These are phyloP conservation scores for Exophiala dermatitidis DNA, from an alignment of 2,329 filamentous ascomycete genomes.

Conservation along the genomic window DNA sequence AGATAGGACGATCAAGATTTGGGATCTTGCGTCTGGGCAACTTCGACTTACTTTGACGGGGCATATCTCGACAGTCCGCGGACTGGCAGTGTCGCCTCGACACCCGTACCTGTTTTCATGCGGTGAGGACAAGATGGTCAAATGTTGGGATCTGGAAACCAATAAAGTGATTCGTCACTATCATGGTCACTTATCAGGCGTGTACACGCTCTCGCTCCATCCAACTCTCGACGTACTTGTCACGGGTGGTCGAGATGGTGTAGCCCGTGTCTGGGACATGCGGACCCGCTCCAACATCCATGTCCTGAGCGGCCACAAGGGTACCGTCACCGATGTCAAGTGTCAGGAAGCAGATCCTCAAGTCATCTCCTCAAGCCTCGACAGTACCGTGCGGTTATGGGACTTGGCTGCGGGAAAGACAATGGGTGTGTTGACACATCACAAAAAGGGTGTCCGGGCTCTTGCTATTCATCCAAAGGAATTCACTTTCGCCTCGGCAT, in stretches of 20 bases:
- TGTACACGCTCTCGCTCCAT: conserved; percentile 89
- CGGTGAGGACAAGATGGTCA: conserved; percentile 99
- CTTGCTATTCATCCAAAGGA: conserved; percentile 81
- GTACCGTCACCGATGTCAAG: conserved; percentile 79
- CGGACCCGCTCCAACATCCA: conserved; percentile 91
- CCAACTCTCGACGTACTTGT: conserved; percentile 91
- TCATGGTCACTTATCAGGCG: conserved; percentile 91
- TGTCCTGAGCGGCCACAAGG: conserved; percentile 82
- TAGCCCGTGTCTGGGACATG: conserved; percentile 97
- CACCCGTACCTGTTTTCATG: conserved; percentile 98
- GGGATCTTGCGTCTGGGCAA: conserved; percentile 86
- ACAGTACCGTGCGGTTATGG: conserved; percentile 87
- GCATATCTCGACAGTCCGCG: conserved; percentile 88
- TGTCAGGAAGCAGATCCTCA: conserved; percentile 97
- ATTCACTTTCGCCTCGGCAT: conserved; percentile 92
- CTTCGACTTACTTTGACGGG: conserved; percentile 81
- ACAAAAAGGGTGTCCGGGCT: conserved; percentile 92
- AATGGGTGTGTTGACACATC: conserved; percentile 91
- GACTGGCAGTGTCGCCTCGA: conserved; percentile 81
- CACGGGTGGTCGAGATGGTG: conserved; percentile 89
- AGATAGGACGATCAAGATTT: conserved; percentile 96
- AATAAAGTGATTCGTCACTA: conserved; percentile 98
- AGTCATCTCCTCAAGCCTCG: conserved; percentile 86
- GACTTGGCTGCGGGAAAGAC: conserved; percentile 93
- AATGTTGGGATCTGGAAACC: conserved; percentile 99